Conservation (phyloP, 106 monocot species). For the Dendrobium nobile region DNA sequence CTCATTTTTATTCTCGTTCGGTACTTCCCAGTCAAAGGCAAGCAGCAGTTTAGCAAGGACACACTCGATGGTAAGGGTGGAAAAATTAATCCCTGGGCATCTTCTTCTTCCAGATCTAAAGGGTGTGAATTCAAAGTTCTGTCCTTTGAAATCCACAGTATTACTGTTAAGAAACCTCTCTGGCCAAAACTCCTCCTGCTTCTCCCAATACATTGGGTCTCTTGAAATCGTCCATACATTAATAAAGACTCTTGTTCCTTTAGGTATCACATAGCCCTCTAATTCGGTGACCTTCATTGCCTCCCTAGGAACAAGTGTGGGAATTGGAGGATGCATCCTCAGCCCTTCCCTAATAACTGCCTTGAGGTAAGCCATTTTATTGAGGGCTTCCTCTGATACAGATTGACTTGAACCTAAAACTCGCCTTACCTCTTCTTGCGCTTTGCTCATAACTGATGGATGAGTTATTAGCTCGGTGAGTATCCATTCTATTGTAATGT, state of each 20-base stretch:
- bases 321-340: background rate
- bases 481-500: background rate
- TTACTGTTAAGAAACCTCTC: background rate
- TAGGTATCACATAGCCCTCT: no score
- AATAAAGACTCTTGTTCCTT: no score
- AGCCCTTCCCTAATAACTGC: background rate
- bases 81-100: slow-evolving; percentile 13
- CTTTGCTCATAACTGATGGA: slow-evolving; percentile 9
- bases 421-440: background rate
- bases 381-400: background rate
- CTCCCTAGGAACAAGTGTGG: background rate
- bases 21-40: slow-evolving; percentile 15
- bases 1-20: background rate
- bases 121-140: slow-evolving; percentile 6
- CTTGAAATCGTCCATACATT: no score
- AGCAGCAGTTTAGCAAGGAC: background rate
- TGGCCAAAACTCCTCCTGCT: no score
- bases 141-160: slow-evolving; percentile 5
- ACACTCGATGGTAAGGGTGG: background rate
- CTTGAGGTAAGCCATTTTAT: background rate
- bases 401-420: background rate
- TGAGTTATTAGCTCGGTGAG: slow-evolving; percentile 11
- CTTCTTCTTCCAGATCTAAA: slow-evolving; percentile 11
- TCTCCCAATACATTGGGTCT: no score
- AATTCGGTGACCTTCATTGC: background rate